Evolutionary conservation across 164 flowering plant genomes (phyloP).

Genomic region (Dillenia suffruticosa): DNA sequence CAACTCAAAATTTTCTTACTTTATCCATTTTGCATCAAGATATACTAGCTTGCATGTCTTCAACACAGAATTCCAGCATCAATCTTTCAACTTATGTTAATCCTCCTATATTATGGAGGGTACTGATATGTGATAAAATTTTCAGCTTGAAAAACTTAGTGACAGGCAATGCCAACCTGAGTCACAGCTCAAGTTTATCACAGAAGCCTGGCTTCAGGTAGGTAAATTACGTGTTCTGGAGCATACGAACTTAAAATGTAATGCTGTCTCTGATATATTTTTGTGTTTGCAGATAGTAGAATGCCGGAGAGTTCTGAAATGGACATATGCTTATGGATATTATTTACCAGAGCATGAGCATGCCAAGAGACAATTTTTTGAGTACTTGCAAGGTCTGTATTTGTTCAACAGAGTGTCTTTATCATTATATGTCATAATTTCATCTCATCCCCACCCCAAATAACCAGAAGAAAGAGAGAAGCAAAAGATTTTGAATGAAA

Average conservation of each 20-base stretch:
- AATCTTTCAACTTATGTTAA: too few species aligned
- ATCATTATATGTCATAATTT: background rate
- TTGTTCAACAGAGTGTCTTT: background rate
- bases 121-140: background rate
- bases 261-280: too few species aligned
- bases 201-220: conserved; percentile 92
- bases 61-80: too few species aligned
- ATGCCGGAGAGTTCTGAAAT: conserved; percentile 85
- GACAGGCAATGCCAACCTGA: conserved; percentile 63
- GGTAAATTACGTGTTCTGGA: conserved; percentile 14
- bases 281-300: conserved; percentile 63
- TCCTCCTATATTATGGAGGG: too few species aligned
- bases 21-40: too few species aligned
- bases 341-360: conserved; percentile 74
- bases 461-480: too few species aligned
- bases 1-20: too few species aligned
- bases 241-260: too few species aligned
- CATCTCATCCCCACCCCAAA: too few species aligned
- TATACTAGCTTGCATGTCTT: too few species aligned
- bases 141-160: conserved; percentile 53
- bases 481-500: too few species aligned
- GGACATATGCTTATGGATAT: conserved; percentile 93
- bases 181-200: conserved; percentile 81
- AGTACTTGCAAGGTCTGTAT: conserved; percentile 72
- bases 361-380: conserved; percentile 73